These are phyloP conservation scores for Sporobolus alterniflorus DNA, from an alignment of 202 grass and related monocot species.

Conservation along the genomic window DNA sequence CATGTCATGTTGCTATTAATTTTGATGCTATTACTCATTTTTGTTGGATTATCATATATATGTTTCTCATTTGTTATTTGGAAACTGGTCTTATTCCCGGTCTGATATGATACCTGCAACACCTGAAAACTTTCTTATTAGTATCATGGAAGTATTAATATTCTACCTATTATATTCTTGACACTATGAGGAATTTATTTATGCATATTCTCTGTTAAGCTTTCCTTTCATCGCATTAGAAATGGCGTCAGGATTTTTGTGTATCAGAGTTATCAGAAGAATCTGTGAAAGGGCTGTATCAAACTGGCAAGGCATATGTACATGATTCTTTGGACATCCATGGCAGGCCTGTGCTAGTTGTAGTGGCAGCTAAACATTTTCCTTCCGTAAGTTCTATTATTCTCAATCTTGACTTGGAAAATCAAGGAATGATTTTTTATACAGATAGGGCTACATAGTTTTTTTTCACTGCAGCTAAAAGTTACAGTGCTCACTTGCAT, in stretches of 20 bases:
- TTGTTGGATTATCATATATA: not conserved
- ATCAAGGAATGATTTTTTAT: not conserved
- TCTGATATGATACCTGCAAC: not conserved
- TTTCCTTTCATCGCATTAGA: slow-evolving; percentile 64
- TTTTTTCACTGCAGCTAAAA: not conserved
- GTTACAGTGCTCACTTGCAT: not conserved
- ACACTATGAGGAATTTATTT: not conserved
- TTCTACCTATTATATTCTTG: not conserved
- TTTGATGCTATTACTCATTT: not conserved
- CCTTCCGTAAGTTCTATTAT: slow-evolving; percentile 55
- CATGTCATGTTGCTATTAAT: not conserved
- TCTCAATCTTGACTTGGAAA: slow-evolving; percentile 7
- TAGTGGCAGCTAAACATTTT: slow-evolving; percentile 85
- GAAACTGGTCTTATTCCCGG: not conserved
- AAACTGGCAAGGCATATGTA: slow-evolving; percentile 87
- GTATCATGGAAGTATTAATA: not conserved
- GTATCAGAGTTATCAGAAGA: slow-evolving; percentile 77
- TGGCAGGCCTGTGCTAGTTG: slow-evolving; percentile 78
- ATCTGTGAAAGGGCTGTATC: slow-evolving; percentile 66
- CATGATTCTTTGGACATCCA: slow-evolving; percentile 71
- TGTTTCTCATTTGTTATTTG: not conserved
- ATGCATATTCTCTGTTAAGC: not conserved
- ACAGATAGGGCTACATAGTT: not conserved
- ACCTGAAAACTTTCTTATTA: slow-evolving; percentile 4
- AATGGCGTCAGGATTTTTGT: slow-evolving; percentile 82